Percentiles rank a stretch among this genome's conserved stretches.
These are phyloP conservation scores for Apophysomyces variabilis DNA, from an alignment of 371 early-diverging fungal genomes.

Conservation along the genomic window DNA sequence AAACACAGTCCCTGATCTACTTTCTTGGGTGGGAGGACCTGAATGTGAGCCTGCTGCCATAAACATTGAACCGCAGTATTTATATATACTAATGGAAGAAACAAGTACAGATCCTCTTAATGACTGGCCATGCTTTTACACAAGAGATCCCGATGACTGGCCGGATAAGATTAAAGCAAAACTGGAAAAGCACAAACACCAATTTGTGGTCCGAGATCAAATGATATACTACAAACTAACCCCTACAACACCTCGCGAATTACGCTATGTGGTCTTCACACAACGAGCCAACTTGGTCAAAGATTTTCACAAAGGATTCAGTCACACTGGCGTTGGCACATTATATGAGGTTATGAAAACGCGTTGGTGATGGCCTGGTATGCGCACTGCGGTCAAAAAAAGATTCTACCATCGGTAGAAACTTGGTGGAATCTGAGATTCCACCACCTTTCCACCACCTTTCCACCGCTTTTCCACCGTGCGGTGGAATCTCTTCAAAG, in stretches of 20 bases:
- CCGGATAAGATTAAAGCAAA: neutral
- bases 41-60: neutral
- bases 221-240: neutral
- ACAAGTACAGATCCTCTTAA: neutral
- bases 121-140: conserved; percentile 14
- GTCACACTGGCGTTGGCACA: conserved; percentile 17
- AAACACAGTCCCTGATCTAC: conserved; percentile 31
- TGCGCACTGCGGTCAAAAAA: no score
- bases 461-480: no score
- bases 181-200: neutral
- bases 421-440: no score
- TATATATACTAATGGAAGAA: conserved; percentile 1
- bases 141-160: neutral
- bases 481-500: no score
- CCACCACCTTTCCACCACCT: no score
- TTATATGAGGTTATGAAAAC: conserved; percentile 22
- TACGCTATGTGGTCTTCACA: neutral
- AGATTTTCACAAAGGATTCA: conserved; percentile 25
- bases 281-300: conserved; percentile 18
- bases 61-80: conserved; percentile 12
- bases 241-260: neutral
- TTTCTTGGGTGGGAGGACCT: conserved; percentile 21
- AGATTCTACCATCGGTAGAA: no score
- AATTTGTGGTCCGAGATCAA: conserved; percentile 6
- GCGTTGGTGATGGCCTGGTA: conserved; percentile 37